phyloP scores from a whole-genome alignment of 2,329 filamentous ascomycete genomes.

The Aspergillus sp. region DNA sequence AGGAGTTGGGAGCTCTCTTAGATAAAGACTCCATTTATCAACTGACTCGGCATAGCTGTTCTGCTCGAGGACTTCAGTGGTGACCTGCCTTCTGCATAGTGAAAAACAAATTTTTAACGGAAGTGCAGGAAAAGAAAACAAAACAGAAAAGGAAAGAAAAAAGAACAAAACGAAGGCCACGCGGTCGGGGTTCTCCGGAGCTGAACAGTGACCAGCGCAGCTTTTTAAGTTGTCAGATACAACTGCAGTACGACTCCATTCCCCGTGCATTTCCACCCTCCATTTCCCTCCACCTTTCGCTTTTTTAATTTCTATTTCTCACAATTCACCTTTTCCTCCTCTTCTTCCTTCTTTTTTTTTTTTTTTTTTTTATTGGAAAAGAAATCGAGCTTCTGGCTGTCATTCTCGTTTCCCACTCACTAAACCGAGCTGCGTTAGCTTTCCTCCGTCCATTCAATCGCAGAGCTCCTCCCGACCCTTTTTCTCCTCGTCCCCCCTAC shows the following conservation, averaged over 20 bases:
- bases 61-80: too few species aligned
- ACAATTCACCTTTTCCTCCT: background rate
- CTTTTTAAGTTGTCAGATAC: background rate
- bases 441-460: background rate
- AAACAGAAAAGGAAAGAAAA: background rate
- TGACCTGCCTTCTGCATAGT: background rate
- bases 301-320: background rate
- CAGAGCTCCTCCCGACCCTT: constrained; percentile 8
- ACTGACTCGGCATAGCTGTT: too few species aligned
- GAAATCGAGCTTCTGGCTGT: background rate
- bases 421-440: background rate
- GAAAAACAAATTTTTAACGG: background rate
- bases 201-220: background rate
- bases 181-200: constrained; percentile 8
- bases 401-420: constrained; percentile 6
- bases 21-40: too few species aligned
- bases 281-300: background rate
- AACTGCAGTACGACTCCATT: background rate
- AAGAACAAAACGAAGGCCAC: background rate
- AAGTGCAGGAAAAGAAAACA: background rate
- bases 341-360: constrained; percentile 3
- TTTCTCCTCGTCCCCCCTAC: background rate
- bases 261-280: background rate
- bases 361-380: constrained; percentile 1
- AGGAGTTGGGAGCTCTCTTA: too few species aligned